These are phyloP conservation scores for Luffa aegyptiaca DNA, from an alignment of 306 rosid genomes.

Conservation along the genomic window DNA sequence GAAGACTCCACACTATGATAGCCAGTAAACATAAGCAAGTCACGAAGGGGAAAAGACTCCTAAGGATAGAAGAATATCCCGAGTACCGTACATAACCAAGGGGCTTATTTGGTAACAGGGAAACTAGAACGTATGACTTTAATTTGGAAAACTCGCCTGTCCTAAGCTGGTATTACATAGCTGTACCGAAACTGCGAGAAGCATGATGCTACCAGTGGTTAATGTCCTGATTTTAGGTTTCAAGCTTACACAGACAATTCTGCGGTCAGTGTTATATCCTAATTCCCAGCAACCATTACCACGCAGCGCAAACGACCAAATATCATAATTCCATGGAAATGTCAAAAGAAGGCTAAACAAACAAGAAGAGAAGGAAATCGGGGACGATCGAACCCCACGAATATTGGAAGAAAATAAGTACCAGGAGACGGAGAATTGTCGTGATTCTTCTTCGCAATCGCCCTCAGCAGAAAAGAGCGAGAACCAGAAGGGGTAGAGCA, in stretches of 20 bases:
- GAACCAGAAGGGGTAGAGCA: slow-evolving; percentile 20
- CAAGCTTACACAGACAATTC: background rate
- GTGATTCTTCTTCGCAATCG: slow-evolving; percentile 58
- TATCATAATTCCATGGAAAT: background rate
- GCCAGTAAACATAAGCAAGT: background rate
- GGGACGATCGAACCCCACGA: background rate
- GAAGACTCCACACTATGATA: background rate
- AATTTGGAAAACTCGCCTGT: background rate
- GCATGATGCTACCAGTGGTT: background rate
- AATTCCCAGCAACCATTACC: background rate
- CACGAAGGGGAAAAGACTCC: background rate
- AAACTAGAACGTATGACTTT: background rate
- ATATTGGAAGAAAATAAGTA: slow-evolving; percentile 1
- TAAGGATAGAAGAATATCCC: background rate
- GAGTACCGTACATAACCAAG: background rate
- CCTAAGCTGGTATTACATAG: background rate
- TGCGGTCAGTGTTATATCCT: background rate
- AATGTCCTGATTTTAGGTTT: background rate
- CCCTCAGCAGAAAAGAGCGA: slow-evolving; percentile 29
- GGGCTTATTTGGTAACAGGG: background rate
- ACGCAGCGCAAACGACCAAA: background rate
- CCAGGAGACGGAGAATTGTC: slow-evolving; percentile 51
- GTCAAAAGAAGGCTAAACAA: background rate
- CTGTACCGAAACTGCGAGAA: background rate
- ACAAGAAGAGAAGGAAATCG: background rate